A percentile compares a stretch with the other conserved stretches of the same genome.
These are phyloP conservation scores for Hemileia vastatrix DNA, from an alignment of 1,284 basidiomycete species.

Conservation along the genomic window DNA sequence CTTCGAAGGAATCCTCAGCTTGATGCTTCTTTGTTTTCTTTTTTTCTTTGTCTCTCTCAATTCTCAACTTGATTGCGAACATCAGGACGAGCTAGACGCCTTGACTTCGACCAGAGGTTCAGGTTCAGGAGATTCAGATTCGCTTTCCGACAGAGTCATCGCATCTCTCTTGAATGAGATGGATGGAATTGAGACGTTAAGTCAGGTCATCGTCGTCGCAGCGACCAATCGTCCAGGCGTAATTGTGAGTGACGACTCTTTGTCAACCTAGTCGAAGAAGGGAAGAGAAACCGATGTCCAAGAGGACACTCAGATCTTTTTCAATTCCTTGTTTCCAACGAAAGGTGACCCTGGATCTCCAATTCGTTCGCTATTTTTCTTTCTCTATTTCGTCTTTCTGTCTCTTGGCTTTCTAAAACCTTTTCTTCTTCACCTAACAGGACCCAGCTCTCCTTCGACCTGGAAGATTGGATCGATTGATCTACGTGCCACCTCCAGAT, in stretches of 20 bases:
- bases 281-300: constrained; percentile 96
- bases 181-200: constrained; percentile 90
- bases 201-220: constrained; percentile 85
- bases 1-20: no score
- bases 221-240: constrained; percentile 93
- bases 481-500: constrained; percentile 57
- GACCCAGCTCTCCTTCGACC: constrained; percentile 95
- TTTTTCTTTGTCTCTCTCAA: no score
- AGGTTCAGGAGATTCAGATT: constrained; percentile 53
- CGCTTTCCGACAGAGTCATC: constrained; percentile 74
- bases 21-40: no score
- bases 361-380: no score
- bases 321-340: no score
- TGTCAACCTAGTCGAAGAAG: constrained; percentile 84
- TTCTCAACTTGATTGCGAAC: no score
- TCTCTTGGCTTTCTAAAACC: constrained; percentile 54
- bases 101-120: constrained; percentile 63
- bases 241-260: constrained; percentile 79
- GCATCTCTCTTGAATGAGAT: constrained; percentile 93
- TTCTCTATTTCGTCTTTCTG: no score
- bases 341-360: no score
- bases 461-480: constrained; percentile 81
- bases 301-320: constrained; percentile 37
- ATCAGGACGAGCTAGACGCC: constrained; percentile 95
- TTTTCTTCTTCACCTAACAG: constrained; percentile 56